Evolutionary conservation across 306 rosid genomes (phyloP).

Genomic region (Quercus alba): DNA sequence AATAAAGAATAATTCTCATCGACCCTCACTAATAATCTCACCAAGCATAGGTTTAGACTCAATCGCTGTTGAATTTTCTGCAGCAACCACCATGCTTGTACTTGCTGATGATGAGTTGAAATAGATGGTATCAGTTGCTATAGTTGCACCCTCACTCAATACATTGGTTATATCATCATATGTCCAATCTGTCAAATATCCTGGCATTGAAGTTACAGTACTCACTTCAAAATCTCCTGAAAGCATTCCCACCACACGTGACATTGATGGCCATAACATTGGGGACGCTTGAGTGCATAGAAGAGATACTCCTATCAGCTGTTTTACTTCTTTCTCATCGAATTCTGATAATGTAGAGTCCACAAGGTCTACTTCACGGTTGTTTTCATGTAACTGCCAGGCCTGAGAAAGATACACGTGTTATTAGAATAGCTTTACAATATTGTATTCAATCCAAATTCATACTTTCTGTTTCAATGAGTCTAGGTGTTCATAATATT

Average conservation of each 20-base stretch:
- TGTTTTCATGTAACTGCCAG: conserved; percentile 60
- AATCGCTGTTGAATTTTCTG: conserved; percentile 14
- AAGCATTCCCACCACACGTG: conserved; percentile 73
- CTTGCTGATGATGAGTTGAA: conserved; percentile 9
- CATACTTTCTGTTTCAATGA: too few relatives aligned
- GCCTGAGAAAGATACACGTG: conserved; percentile 31
- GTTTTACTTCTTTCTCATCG: conserved; percentile 42
- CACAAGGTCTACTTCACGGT: conserved; percentile 33
- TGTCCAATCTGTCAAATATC: too few relatives aligned
- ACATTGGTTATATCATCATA: too few relatives aligned
- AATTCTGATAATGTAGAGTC: conserved; percentile 42
- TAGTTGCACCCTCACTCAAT: too few relatives aligned
- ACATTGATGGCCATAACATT: conserved; percentile 58
- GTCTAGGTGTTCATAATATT: not conserved
- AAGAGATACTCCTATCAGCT: conserved; percentile 50
- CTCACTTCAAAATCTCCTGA: conserved; percentile 32
- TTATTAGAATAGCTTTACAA: too few relatives aligned
- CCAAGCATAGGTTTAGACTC: conserved; percentile 24
- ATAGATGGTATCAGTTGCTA: too few relatives aligned
- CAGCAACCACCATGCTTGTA: conserved; percentile 29
- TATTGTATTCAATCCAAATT: too few relatives aligned
- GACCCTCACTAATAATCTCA: conserved; percentile 22
- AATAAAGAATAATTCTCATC: conserved; percentile 22
- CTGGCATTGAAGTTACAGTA: too few relatives aligned
- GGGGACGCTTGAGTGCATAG: conserved; percentile 71